A percentile compares a stretch with the other conserved stretches of the same genome.
These are phyloP conservation scores for Stachybotrys chlorohalonatus DNA, from an alignment of 2,329 filamentous ascomycete genomes.

Conservation along the genomic window DNA sequence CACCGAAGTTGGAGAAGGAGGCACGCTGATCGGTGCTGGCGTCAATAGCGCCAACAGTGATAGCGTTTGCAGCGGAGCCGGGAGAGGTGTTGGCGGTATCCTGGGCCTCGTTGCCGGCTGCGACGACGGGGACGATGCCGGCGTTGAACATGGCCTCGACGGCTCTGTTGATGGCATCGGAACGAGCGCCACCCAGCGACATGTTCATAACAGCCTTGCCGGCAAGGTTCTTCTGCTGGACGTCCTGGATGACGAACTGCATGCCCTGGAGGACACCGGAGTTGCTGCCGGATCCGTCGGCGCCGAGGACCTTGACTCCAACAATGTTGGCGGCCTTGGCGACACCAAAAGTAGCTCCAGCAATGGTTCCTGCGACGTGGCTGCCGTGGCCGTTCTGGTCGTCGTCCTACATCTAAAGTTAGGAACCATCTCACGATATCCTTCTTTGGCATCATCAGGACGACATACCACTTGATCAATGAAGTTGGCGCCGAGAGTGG, in stretches of 20 bases:
- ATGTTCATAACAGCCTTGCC: constrained; percentile 55
- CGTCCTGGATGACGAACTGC: constrained; percentile 43
- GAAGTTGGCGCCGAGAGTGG: constrained; percentile 43
- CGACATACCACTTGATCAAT: constrained; percentile 34
- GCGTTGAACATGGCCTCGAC: constrained; percentile 37
- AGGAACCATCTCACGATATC: neutral
- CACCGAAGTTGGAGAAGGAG: constrained; percentile 50
- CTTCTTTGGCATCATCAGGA: no score
- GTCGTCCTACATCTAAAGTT: constrained; percentile 24
- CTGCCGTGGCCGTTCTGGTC: constrained; percentile 56
- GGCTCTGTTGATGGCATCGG: constrained; percentile 44
- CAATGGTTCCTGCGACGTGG: constrained; percentile 56
- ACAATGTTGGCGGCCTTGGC: constrained; percentile 46
- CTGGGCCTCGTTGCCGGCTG: constrained; percentile 48
- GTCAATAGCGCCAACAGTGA: constrained; percentile 52
- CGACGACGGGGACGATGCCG: constrained; percentile 49
- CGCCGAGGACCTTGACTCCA: constrained; percentile 30
- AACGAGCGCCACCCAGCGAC: constrained; percentile 46
- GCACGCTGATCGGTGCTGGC: constrained; percentile 38
- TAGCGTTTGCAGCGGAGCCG: constrained; percentile 44
- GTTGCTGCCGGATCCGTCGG: constrained; percentile 24
- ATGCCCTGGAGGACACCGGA: constrained; percentile 47
- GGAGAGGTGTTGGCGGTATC: constrained; percentile 43
- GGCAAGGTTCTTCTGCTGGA: constrained; percentile 24
- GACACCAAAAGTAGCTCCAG: constrained; percentile 50